Conservation (phyloP, 225 moss, liverwort and hornwort genomes). For the Lunularia cruciata region DNA sequence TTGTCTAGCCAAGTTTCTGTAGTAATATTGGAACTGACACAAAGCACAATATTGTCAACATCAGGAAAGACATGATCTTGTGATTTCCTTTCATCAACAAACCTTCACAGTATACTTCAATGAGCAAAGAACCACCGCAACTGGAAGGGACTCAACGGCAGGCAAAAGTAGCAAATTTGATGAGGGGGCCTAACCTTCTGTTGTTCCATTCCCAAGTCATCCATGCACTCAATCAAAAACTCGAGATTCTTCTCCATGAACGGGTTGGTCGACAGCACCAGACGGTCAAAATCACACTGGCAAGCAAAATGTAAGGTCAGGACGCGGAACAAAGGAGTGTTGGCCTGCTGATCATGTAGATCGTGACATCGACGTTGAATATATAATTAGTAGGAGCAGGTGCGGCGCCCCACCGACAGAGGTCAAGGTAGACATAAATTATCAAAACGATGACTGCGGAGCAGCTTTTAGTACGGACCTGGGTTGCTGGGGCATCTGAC, state of each 20-base stretch:
- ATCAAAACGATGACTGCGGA: neutral
- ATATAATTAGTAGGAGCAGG: neutral
- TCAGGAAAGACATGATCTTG: too few species aligned
- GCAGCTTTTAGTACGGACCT: constrained; percentile 60
- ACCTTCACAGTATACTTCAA: too few species aligned
- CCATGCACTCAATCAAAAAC: constrained; percentile 98
- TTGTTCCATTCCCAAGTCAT: constrained; percentile 97
- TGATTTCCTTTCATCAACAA: too few species aligned
- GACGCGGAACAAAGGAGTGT: neutral
- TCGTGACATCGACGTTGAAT: too few species aligned
- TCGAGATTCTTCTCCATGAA: constrained; percentile 97
- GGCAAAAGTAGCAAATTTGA: too few species aligned
- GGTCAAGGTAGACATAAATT: neutral
- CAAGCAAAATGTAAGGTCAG: neutral
- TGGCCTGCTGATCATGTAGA: neutral
- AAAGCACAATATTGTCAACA: too few species aligned
- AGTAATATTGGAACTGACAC: constrained; percentile 90
- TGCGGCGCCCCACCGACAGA: neutral
- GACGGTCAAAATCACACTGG: constrained; percentile 94
- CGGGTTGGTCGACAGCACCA: constrained; percentile 85
- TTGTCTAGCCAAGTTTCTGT: constrained; percentile 86
- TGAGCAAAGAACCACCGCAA: neutral
- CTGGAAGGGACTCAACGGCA: neutral
- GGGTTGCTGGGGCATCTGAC: constrained; percentile 83
- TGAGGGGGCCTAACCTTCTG: constrained; percentile 64